These are phyloP conservation scores for Pilatotrama ljubarskyi DNA, from an alignment of 768 basidiomycete genomes.

Conservation along the genomic window DNA sequence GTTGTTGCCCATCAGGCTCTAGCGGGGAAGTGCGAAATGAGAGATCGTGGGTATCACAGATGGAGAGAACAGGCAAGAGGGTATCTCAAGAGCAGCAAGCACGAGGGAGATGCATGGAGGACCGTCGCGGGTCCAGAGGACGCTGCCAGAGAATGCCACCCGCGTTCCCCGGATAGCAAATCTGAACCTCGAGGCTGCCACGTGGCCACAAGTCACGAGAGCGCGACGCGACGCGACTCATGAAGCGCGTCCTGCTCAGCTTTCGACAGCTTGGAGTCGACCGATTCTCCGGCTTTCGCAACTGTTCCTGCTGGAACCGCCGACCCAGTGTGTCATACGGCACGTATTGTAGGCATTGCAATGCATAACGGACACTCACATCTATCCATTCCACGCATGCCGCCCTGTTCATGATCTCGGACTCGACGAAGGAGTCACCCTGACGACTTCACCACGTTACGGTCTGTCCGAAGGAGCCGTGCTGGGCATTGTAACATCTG, in stretches of 20 bases:
- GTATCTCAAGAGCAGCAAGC: conserved; percentile 1
- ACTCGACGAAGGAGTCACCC: too few species aligned
- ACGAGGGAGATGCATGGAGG: conserved; percentile 4
- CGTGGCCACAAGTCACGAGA: conserved; percentile 10
- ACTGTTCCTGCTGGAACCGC: too few species aligned
- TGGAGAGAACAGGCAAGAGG: neutral
- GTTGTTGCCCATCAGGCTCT: conserved; percentile 20
- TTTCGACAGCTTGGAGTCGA: too few species aligned
- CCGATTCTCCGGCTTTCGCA: too few species aligned
- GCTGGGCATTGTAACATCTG: too few species aligned
- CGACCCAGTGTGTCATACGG: too few species aligned
- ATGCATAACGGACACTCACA: too few species aligned
- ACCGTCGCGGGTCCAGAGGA: neutral
- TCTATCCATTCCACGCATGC: too few species aligned
- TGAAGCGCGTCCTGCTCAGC: neutral
- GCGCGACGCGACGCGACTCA: conserved; percentile 10
- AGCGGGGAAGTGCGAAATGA: neutral
- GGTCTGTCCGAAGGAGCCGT: too few species aligned
- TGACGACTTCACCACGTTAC: too few species aligned
- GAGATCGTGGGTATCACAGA: neutral
- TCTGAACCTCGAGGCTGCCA: conserved; percentile 15
- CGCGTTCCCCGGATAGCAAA: neutral
- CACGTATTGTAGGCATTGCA: too few species aligned
- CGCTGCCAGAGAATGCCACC: neutral
- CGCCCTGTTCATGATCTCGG: too few species aligned